Evolutionary conservation across 306 rosid genomes (phyloP).

Genomic region (Cucumis sativus): DNA sequence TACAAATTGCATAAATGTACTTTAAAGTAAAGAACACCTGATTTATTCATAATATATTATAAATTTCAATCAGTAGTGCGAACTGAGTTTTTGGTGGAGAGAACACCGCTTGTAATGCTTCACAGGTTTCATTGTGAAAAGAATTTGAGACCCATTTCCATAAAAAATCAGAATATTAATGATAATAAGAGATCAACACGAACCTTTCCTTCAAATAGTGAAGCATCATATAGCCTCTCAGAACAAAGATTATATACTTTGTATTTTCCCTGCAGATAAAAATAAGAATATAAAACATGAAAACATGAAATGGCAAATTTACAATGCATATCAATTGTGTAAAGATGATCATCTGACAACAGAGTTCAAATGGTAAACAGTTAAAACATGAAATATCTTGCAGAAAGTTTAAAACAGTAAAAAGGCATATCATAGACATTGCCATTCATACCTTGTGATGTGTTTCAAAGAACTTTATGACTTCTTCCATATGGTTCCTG

Average conservation of each 20-base stretch:
- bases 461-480: slow-evolving; percentile 90
- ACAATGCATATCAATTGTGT: background rate
- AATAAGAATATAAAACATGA: slow-evolving; percentile 2
- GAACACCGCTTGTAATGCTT: background rate
- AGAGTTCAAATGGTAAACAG: background rate
- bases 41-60: background rate
- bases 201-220: slow-evolving; percentile 96
- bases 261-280: slow-evolving; percentile 64
- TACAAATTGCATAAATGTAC: background rate
- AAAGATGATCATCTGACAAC: background rate
- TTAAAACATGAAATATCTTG: background rate
- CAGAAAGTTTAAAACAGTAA: background rate
- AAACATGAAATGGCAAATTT: background rate
- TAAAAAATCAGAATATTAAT: background rate
- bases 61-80: background rate
- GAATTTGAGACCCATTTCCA: background rate
- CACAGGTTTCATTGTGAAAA: background rate
- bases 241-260: slow-evolving; percentile 96
- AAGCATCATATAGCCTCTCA: slow-evolving; percentile 95
- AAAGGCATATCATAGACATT: background rate
- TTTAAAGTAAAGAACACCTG: background rate
- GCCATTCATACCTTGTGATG: slow-evolving; percentile 66
- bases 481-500: slow-evolving; percentile 99
- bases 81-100: background rate
- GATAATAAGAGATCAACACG: slow-evolving; percentile 12